A percentile compares a stretch with the other conserved stretches of the same genome.
phyloP scores from a whole-genome alignment of 2,329 filamentous ascomycete species.

The Capronia epimyces region DNA sequence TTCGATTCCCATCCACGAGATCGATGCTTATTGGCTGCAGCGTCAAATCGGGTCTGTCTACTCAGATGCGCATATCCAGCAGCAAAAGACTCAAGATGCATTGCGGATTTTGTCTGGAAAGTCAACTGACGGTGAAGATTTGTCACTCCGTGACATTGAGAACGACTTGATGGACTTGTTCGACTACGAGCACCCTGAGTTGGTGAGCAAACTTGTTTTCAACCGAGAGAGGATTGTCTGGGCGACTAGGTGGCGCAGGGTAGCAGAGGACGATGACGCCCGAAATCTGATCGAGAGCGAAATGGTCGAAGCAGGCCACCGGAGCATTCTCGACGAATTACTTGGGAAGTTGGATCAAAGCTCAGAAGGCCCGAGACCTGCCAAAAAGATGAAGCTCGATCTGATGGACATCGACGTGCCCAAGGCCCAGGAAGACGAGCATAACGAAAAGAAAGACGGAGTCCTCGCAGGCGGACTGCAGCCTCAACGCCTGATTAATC shows the following conservation, averaged over 20 bases:
- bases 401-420: conserved; percentile 82
- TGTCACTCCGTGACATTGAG: conserved; percentile 83
- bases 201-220: conserved; percentile 82
- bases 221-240: conserved; percentile 94
- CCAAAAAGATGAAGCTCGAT: conserved; percentile 77
- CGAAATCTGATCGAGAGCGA: conserved; percentile 76
- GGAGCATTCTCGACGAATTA: conserved; percentile 81
- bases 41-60: conserved; percentile 85
- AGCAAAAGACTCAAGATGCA: conserved; percentile 83
- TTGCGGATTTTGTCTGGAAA: conserved; percentile 75
- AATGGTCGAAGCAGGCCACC: conserved; percentile 83
- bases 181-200: conserved; percentile 90
- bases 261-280: conserved; percentile 69
- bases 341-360: conserved; percentile 60
- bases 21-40: conserved; percentile 96
- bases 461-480: conserved; percentile 75
- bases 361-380: conserved; percentile 53
- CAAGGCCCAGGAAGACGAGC: conserved; percentile 50
- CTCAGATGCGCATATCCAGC: conserved; percentile 83
- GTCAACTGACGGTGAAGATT: conserved; percentile 69
- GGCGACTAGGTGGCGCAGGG: conserved; percentile 80
- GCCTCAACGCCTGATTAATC: conserved; percentile 79
- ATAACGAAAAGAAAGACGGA: conserved; percentile 57
- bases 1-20: conserved; percentile 73
- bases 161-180: conserved; percentile 98